Base-by-base conservation (phyloP, 1,139 yeast species). In the Nakaseomyces kungkrabaensis region DNA sequence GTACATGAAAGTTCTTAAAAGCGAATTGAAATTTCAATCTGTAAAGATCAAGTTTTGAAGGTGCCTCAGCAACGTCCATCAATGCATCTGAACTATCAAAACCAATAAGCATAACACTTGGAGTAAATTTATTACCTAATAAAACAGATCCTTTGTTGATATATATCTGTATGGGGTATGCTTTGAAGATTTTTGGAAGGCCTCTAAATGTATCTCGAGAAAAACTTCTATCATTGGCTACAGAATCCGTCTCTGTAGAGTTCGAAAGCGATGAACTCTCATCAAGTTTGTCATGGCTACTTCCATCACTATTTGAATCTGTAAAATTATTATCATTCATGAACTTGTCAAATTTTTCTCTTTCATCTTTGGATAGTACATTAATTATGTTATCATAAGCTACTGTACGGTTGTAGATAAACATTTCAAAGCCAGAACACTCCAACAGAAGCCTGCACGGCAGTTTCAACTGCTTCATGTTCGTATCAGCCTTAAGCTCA, bases 381-480 rank as follows among this genome's bases (percentile, higher is more conserved):
- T 76, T 76, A 55, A 81, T 63, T 24, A 88, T 77, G 48, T 74
- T 74, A 47, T 86, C 92, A 64, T 85, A 92, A 0, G 95, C 92
- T 25, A 72, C 72, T 0, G 87, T 78, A 59, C 94, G 73, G 65
- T 92, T 92, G 65, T 85, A 89, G 53, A 85, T 70, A 62, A 88
- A 92, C 48, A 85, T 69, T 62, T 92, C 98, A 2, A 86, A 61
- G 1, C 98, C 98, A 47, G 82, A 84, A 7, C 85, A 67, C 25
- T 76, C 74, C 5, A 88, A 61, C 2, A 74, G 59, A 52, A 85
- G 74, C 34, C 94, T 71, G 4, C 84, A 70, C 0, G 90, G 89
- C 1, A 79, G 73, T 43, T 70, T 68, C 26, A 69, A 70, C 58
- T 80, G 79, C 38, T 61, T 50, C 17, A 70, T 71, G 56, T 77